Conservation (phyloP, 768 basidiomycete species). For the Xerocomus potaroensis region DNA sequence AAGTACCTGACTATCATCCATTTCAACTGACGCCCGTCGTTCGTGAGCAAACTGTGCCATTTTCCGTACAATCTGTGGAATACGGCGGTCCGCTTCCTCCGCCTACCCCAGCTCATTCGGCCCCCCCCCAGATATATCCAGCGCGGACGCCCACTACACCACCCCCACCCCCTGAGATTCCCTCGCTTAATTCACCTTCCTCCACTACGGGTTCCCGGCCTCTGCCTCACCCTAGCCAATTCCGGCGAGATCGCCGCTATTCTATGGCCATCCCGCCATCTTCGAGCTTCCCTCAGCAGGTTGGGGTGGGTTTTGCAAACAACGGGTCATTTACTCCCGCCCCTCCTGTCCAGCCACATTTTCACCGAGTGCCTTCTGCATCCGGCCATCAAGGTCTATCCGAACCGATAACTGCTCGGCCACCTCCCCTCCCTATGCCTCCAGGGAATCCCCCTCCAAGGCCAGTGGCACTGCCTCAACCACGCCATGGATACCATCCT, state of each 20-base stretch:
- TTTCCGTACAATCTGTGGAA: constrained; percentile 27
- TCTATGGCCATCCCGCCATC: constrained; percentile 28
- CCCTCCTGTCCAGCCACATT: constrained; percentile 31
- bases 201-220: constrained; percentile 26
- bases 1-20: constrained; percentile 22
- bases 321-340: constrained; percentile 16
- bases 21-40: constrained; percentile 17
- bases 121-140: constrained; percentile 25
- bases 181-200: constrained; percentile 1
- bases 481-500: constrained; percentile 41
- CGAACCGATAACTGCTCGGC: constrained; percentile 16
- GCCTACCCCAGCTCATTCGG: constrained; percentile 20
- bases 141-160: constrained; percentile 15
- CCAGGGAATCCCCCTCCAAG: constrained; percentile 32
- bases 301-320: constrained; percentile 13
- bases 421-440: constrained; percentile 27
- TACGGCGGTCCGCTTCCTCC: constrained; percentile 16
- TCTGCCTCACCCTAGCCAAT: constrained; percentile 30
- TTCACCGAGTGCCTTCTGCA: constrained; percentile 27
- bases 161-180: constrained; percentile 24
- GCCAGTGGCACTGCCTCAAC: constrained; percentile 49
- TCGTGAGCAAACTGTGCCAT: constrained; percentile 21
- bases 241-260: constrained; percentile 28
- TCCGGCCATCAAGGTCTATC: constrained; percentile 23
- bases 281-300: constrained; percentile 30